Evolutionary conservation across 1,284 basidiomycete genomes (phyloP), one percentile per base, ranked within the genome.

Genomic region (Fomitopsis pinicola): DNA sequence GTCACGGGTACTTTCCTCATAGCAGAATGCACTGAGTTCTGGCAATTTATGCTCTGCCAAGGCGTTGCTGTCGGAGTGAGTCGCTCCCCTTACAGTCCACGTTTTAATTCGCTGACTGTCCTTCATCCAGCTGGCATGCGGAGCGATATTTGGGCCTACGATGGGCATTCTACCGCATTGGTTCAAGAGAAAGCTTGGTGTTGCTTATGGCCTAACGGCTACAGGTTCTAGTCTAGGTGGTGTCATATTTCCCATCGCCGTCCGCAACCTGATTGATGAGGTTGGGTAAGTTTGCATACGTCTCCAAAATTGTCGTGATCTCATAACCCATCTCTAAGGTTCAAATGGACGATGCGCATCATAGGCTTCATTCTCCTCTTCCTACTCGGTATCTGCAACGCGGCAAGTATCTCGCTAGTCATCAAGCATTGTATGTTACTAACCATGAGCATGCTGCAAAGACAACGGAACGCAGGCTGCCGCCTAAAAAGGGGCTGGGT

Each of bases 301-400:
- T 35, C n/a, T 42, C 15, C n/a, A 3, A 2, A 1, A 14, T 28
- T 30, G 17, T 26, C 38, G 33, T 15, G 15, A 3, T 22, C 38
- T 45, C 40, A 35, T 8, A 28, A 22, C 44, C 17, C 6, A n/a
- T 28, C 15, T 36, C 55, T 15, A 15, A 86, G 84, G 7, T 87
- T 87, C 67, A 72, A 73, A 59, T 87, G 85, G 85, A 84, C 84
- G 0, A 83, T 87, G 80, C 78, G 85, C 17, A 79, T 84, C 52
- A 69, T 85, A 22, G 85, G 78, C 0, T 82, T 86, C 64, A 81
- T 87, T 19, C 69, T 85, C 3, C 57, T 85, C 1, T 64, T 76
- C 26, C 68, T 74, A 1, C 70, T 84, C 3, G 73, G 75, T 8
- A 66, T 80, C 15, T 75, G 80, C 8, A 82, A 84, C 69, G 56